phyloP scores from a whole-genome alignment of 2,329 filamentous ascomycete species.

The Chaetoscypha palmicola region DNA sequence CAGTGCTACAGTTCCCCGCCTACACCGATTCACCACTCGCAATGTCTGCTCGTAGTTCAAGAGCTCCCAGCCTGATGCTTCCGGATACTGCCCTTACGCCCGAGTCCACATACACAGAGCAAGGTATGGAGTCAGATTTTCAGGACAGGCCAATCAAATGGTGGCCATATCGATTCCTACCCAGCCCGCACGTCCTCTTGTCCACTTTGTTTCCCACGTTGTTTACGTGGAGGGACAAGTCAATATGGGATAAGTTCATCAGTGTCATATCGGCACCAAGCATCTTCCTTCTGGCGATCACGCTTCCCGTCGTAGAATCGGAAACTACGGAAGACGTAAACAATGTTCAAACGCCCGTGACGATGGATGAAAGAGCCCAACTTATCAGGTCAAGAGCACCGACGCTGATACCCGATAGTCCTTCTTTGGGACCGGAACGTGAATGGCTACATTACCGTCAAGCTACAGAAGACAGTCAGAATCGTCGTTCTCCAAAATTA shows the following conservation, averaged over 20 bases:
- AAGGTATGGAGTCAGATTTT: conserved; percentile 14
- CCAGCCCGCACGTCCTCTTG: conserved; percentile 62
- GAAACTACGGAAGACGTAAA: conserved; percentile 45
- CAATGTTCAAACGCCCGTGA: conserved; percentile 12
- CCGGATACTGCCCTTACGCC: conserved; percentile 22
- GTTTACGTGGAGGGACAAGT: conserved; percentile 73
- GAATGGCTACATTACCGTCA: conserved; percentile 56
- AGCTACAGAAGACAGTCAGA: conserved; percentile 32
- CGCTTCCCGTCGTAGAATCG: conserved; percentile 81
- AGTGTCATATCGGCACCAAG: conserved; percentile 81
- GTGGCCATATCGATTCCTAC: conserved; percentile 75
- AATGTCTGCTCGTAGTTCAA: conserved; percentile 24
- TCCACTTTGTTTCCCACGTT: conserved; percentile 83
- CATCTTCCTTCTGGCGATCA: conserved; percentile 83
- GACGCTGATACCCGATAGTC: conserved; percentile 22
- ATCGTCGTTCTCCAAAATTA: conserved; percentile 13
- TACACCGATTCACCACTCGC: conserved; percentile 30
- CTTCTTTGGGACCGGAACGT: conserved; percentile 34
- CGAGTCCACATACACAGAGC: conserved; percentile 21
- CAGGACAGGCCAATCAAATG: conserved; percentile 47
- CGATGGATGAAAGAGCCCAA: conserved; percentile 10
- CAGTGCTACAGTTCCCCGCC: conserved; percentile 27
- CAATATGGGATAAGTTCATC: conserved; percentile 74
- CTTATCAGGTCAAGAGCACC: conserved; percentile 17
- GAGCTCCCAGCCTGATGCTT: conserved; percentile 27